A percentile compares a stretch with the other conserved stretches of the same genome.
Conservation (phyloP, 2,329 filamentous ascomycete genomes). For the Botrytis galanthina region DNA sequence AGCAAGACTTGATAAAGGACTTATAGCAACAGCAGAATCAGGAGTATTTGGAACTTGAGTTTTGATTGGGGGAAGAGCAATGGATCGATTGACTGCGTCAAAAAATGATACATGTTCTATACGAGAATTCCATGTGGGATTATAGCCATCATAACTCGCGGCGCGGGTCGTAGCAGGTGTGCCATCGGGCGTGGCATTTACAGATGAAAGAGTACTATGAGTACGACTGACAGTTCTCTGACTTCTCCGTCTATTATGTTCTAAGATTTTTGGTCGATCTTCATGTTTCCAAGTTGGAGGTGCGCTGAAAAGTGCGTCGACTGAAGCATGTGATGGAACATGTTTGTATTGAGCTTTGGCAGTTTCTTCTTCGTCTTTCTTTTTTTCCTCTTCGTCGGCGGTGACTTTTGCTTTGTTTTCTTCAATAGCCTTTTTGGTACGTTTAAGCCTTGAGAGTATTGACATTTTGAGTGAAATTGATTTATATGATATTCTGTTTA, state of each 20-base stretch:
- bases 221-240: conserved; percentile 33
- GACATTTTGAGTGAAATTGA: conserved; percentile 45
- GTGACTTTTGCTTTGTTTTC: conserved; percentile 50
- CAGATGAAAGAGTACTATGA: conserved; percentile 29
- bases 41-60: conserved; percentile 28
- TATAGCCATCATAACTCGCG: conserved; percentile 33
- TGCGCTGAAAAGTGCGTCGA: conserved; percentile 55
- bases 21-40: conserved; percentile 34
- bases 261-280: conserved; percentile 37
- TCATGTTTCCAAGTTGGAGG: conserved; percentile 51
- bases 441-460: conserved; percentile 54
- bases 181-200: conserved; percentile 23
- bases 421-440: conserved; percentile 54
- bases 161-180: conserved; percentile 28
- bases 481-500: not conserved
- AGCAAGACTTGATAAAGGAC: conserved; percentile 26
- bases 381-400: conserved; percentile 45
- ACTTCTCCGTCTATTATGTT: conserved; percentile 35
- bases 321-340: conserved; percentile 59
- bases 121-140: conserved; percentile 35
- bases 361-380: conserved; percentile 25
- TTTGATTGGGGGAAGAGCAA: conserved; percentile 14
- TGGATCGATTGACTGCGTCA: conserved; percentile 8
- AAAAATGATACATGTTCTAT: conserved; percentile 27
- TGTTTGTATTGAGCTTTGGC: conserved; percentile 53